A percentile compares a stretch with the other conserved stretches of the same genome.
These are phyloP conservation scores for Xylariaceae sp. DNA, from an alignment of 2,329 filamentous ascomycete species.

Conservation along the genomic window DNA sequence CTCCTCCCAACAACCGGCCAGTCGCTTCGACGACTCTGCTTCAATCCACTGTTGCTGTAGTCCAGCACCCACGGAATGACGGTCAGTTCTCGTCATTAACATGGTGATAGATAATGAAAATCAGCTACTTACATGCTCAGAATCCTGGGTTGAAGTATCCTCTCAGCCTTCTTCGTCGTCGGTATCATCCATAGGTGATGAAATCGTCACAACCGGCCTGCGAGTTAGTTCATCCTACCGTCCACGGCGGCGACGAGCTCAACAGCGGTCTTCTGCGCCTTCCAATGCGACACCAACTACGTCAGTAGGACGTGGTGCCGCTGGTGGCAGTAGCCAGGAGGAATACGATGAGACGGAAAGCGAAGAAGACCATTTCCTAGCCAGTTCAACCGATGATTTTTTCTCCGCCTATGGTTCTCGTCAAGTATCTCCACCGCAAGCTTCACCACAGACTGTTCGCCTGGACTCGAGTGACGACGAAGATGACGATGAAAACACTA, in stretches of 20 bases:
- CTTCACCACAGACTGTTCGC: slow-evolving; percentile 35
- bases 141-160: slow-evolving; percentile 93
- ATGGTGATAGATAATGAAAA: slow-evolving; percentile 3
- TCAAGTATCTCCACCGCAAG: slow-evolving; percentile 34
- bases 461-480: slow-evolving; percentile 45
- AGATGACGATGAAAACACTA: slow-evolving; percentile 72
- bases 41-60: slow-evolving; percentile 17
- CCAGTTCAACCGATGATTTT: slow-evolving; percentile 54
- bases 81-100: slow-evolving; percentile 21
- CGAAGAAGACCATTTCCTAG: slow-evolving; percentile 68
- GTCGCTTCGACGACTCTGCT: slow-evolving; percentile 14
- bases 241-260: slow-evolving; percentile 52
- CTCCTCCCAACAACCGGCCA: slow-evolving; percentile 18
- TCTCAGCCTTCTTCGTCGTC: slow-evolving; percentile 93
- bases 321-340: slow-evolving; percentile 71
- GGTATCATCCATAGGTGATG: slow-evolving; percentile 76
- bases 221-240: slow-evolving; percentile 63
- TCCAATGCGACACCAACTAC: slow-evolving; percentile 30
- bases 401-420: slow-evolving; percentile 27
- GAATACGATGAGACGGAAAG: slow-evolving; percentile 93
- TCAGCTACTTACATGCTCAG: slow-evolving; percentile 43
- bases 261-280: slow-evolving; percentile 29
- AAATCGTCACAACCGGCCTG: slow-evolving; percentile 86
- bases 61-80: slow-evolving; percentile 27
- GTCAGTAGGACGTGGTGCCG: slow-evolving; percentile 32